A percentile compares a stretch with the other conserved stretches of the same genome.
phyloP scores from a whole-genome alignment of 116 monocot genomes.

The Trichopus zeylanicus region DNA sequence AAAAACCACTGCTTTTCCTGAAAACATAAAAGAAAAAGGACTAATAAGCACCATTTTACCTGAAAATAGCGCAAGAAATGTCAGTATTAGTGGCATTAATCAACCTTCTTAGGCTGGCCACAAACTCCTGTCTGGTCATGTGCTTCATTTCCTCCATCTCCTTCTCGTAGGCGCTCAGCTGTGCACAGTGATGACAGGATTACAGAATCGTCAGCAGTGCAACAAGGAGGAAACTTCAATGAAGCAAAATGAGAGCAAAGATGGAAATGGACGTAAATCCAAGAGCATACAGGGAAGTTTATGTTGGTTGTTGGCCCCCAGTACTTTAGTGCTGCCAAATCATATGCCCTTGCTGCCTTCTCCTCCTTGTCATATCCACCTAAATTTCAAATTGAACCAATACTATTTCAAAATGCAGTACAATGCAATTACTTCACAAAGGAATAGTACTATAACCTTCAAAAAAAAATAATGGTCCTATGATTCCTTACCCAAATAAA shows the following conservation, averaged over 20 bases:
- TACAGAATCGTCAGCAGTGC: not conserved
- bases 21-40: not conserved
- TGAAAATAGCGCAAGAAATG: not conserved
- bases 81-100: not conserved
- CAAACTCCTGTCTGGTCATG: constrained; percentile 77
- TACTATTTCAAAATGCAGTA: not conserved
- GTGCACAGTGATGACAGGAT: not conserved
- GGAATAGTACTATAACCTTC: not conserved
- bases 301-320: too few relatives aligned
- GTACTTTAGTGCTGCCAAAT: too few relatives aligned
- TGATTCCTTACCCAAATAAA: constrained; percentile 66
- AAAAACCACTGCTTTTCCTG: constrained; percentile 94
- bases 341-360: too few relatives aligned
- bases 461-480: not conserved
- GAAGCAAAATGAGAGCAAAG: not conserved
- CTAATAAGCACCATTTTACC: not conserved
- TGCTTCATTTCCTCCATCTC: constrained; percentile 83
- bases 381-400: constrained; percentile 1
- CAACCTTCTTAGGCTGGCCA: constrained; percentile 82
- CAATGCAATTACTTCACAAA: too few relatives aligned
- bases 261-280: not conserved
- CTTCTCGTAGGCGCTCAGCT: constrained; percentile 59
- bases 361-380: too few relatives aligned
- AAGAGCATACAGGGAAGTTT: too few relatives aligned
- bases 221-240: too few relatives aligned